Percentiles rank a stretch among this genome's conserved stretches.
Evolutionary conservation across 2,329 filamentous ascomycete species (phyloP).

Genomic region (Sarocladium kiliense): DNA sequence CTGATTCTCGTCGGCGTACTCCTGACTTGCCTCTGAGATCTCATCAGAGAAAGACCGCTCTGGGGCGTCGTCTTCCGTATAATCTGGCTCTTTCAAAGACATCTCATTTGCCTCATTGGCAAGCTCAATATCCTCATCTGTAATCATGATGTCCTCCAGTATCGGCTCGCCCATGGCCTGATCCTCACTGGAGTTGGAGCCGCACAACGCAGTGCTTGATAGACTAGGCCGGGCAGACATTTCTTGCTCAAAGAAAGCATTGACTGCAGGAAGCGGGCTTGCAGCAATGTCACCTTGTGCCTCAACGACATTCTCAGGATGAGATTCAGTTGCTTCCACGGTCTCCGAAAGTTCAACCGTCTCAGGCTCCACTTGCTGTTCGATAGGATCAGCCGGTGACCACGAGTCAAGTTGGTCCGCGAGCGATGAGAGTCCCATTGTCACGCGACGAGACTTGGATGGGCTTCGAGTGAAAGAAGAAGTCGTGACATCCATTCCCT

Average conservation of each 20-base stretch:
- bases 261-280: neutral
- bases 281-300: neutral
- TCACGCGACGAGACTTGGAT: conserved; percentile 22
- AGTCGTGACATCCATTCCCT: conserved; percentile 15
- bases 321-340: neutral
- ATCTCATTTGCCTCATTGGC: conserved; percentile 56
- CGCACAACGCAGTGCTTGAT: neutral
- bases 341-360: neutral
- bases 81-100: conserved; percentile 45
- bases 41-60: conserved; percentile 38
- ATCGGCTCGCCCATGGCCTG: conserved; percentile 15
- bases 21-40: conserved; percentile 57
- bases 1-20: conserved; percentile 63
- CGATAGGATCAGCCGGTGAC: conserved; percentile 51
- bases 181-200: neutral
- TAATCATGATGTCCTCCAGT: conserved; percentile 43
- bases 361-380: conserved; percentile 14
- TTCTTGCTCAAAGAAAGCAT: conserved; percentile 3
- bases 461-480: conserved; percentile 3
- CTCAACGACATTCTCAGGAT: neutral
- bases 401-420: conserved; percentile 57
- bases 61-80: conserved; percentile 28
- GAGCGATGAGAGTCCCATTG: conserved; percentile 57
- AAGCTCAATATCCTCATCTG: conserved; percentile 52
- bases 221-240: neutral